Evolutionary conservation across 805 yeast genomes (phyloP).

Genomic region (Saccharomycopsis amapae): DNA sequence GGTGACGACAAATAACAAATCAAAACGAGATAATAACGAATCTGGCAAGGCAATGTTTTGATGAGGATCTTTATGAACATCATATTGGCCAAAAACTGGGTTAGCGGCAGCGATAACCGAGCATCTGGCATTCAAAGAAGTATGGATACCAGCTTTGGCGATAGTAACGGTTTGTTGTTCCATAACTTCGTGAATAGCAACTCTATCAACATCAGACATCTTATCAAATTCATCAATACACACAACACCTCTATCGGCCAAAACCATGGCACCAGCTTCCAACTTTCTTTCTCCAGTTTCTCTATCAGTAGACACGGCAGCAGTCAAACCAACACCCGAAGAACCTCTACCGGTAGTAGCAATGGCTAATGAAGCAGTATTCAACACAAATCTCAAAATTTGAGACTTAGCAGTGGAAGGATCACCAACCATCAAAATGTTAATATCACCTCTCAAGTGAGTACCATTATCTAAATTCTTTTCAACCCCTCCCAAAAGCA

Average conservation of each 20-base stretch:
- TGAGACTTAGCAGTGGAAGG: slow-evolving; percentile 98
- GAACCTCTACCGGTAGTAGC: slow-evolving; percentile 99
- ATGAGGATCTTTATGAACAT: slow-evolving; percentile 92
- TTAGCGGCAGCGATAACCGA: slow-evolving; percentile 97
- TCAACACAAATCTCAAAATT: slow-evolving; percentile 85
- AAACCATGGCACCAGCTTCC: slow-evolving; percentile 99
- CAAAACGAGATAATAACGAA: slow-evolving; percentile 93
- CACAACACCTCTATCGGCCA: slow-evolving; percentile 94
- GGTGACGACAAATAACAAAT: slow-evolving; percentile 88
- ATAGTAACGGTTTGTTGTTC: slow-evolving; percentile 98
- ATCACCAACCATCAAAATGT: slow-evolving; percentile 94
- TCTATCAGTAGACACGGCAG: slow-evolving; percentile 93
- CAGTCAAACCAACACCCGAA: slow-evolving; percentile 99
- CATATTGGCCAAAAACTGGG: slow-evolving; percentile 95
- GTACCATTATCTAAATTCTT: slow-evolving; percentile 92
- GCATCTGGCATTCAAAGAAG: slow-evolving; percentile 93
- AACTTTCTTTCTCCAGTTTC: slow-evolving; percentile 95
- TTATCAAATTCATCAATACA: slow-evolving; percentile 99
- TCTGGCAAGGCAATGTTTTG: slow-evolving; percentile 96
- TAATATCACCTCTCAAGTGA: slow-evolving; percentile 96
- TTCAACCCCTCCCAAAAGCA: slow-evolving; percentile 91
- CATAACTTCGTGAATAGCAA: slow-evolving; percentile 99
- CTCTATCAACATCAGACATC: slow-evolving; percentile 94
- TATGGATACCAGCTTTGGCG: slow-evolving; percentile 97
- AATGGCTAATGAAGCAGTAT: slow-evolving; percentile 91